A percentile compares a stretch with the other conserved stretches of the same genome.
These are phyloP conservation scores for Brasenia schreberi DNA, from an alignment of 164 flowering plant genomes.

Conservation along the genomic window DNA sequence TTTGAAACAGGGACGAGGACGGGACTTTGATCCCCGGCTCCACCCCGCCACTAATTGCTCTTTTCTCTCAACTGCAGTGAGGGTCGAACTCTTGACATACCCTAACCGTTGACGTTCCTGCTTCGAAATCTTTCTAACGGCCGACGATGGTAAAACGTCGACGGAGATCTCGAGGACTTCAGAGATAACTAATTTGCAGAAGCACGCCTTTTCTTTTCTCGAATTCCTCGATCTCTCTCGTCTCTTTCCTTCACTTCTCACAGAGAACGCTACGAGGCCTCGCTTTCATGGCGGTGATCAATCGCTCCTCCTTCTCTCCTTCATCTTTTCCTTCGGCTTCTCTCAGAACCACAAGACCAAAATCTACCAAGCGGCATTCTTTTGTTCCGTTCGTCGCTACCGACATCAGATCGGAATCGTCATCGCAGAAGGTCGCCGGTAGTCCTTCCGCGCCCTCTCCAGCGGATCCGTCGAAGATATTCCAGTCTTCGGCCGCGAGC, in stretches of 20 bases:
- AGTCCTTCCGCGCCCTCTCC: not conserved
- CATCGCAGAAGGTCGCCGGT: not conserved
- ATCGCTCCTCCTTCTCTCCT: not conserved
- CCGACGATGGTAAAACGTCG: no score
- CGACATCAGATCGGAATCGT: not conserved
- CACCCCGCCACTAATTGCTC: no score
- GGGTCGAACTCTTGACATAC: no score
- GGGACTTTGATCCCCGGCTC: no score
- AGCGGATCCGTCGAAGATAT: constrained; percentile 9
- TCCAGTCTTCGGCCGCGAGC: constrained; percentile 15
- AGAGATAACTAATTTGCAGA: no score
- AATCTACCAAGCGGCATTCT: not conserved
- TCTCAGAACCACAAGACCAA: not conserved
- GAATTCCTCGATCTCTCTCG: not conserved
- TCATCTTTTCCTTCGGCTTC: not conserved
- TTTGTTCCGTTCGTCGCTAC: not conserved
- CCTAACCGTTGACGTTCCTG: no score
- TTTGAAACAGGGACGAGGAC: no score
- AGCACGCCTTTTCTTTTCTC: no score
- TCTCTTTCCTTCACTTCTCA: not conserved
- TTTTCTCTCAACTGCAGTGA: no score
- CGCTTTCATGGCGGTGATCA: not conserved
- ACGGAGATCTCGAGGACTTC: no score
- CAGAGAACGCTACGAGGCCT: not conserved
- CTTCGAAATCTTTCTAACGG: no score